Percentiles rank a stretch among this genome's conserved stretches.
These are phyloP conservation scores for Geoglossum glabrum DNA, from an alignment of 495 filamentous ascomycete species.

Conservation along the genomic window DNA sequence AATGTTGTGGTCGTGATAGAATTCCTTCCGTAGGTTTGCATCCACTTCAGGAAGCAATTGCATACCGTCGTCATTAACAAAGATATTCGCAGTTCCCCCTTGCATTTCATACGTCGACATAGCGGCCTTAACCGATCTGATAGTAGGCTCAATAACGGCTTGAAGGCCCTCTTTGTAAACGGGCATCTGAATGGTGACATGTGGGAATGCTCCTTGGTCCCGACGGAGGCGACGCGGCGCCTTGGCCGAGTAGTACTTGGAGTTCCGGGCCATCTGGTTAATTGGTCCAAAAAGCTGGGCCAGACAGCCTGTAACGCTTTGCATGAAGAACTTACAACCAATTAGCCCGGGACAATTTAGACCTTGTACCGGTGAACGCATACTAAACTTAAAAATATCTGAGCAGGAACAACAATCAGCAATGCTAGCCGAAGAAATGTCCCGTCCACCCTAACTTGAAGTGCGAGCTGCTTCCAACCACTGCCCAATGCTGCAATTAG, in stretches of 20 bases:
- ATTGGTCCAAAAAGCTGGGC: slow-evolving; percentile 40
- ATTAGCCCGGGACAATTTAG: slow-evolving; percentile 3
- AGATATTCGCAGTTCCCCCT: slow-evolving; percentile 29
- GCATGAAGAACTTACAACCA: slow-evolving; percentile 34
- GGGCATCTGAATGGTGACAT: slow-evolving; percentile 56
- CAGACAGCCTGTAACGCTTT: slow-evolving; percentile 32
- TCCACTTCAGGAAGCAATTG: slow-evolving; percentile 28
- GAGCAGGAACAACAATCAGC: slow-evolving; percentile 23
- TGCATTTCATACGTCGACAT: slow-evolving; percentile 47
- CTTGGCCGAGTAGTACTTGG: slow-evolving; percentile 38
- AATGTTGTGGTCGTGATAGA: slow-evolving; percentile 43
- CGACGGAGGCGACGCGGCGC: slow-evolving; percentile 29
- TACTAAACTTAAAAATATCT: slow-evolving; percentile 37
- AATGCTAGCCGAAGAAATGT: slow-evolving; percentile 27
- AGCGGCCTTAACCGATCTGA: slow-evolving; percentile 39
- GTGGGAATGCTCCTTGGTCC: slow-evolving; percentile 27
- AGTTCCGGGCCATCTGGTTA: slow-evolving; percentile 32
- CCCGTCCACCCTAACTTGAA: slow-evolving; percentile 30
- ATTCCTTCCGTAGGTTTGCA: slow-evolving; percentile 35
- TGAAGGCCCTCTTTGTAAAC: slow-evolving; percentile 55
- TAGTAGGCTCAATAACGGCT: slow-evolving; percentile 40
- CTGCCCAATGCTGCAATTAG: slow-evolving; percentile 31
- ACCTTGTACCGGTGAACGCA: slow-evolving; percentile 8
- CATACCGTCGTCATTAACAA: slow-evolving; percentile 30
- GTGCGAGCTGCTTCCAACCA: slow-evolving; percentile 32